Evolutionary conservation across 1,284 basidiomycete species (phyloP).

Genomic region (Apiotrichum porosum): DNA sequence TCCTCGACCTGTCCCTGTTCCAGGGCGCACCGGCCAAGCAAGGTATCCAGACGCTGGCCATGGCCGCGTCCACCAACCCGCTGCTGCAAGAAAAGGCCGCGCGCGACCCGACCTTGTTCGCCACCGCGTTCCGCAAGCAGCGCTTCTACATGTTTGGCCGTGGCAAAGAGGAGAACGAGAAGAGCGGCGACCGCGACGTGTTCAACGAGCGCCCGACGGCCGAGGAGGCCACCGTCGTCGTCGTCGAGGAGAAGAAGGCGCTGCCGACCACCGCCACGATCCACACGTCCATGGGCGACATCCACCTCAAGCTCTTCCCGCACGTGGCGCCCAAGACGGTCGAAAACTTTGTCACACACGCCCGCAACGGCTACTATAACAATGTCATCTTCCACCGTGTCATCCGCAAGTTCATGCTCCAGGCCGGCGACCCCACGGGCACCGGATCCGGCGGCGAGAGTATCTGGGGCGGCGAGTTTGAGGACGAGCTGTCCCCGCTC

Average conservation of each 20-base stretch:
- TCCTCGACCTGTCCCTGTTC: conserved; percentile 81
- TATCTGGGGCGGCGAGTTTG: conserved; percentile 91
- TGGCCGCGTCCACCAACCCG: conserved; percentile 93
- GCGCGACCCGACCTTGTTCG: conserved; percentile 87
- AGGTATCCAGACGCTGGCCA: conserved; percentile 75
- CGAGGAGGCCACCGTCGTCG: conserved; percentile 88
- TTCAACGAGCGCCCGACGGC: conserved; percentile 98
- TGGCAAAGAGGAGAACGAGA: conserved; percentile 85
- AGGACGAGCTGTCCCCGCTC: conserved; percentile 88
- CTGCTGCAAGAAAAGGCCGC: conserved; percentile 75
- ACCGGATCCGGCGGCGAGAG: conserved; percentile 88
- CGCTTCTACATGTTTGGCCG: conserved; percentile 97
- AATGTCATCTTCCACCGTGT: conserved; percentile 94
- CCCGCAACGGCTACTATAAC: conserved; percentile 87
- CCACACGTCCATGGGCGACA: conserved; percentile 93
- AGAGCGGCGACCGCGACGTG: conserved; percentile 86
- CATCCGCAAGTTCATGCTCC: conserved; percentile 99
- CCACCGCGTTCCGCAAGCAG: conserved; percentile 85
- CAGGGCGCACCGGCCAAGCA: conserved; percentile 91
- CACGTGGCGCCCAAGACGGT: conserved; percentile 88
- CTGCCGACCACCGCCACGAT: conserved; percentile 63
- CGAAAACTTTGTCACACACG: conserved; percentile 94
- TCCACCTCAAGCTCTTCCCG: conserved; percentile 85
- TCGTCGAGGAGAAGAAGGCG: conserved; percentile 60
- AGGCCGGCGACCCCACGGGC: conserved; percentile 81